Percentiles rank a stretch among this genome's conserved stretches.
These are phyloP conservation scores for Pelagophyceae sp. DNA, from an alignment of 352 stramenopile genomes.

Conservation along the genomic window DNA sequence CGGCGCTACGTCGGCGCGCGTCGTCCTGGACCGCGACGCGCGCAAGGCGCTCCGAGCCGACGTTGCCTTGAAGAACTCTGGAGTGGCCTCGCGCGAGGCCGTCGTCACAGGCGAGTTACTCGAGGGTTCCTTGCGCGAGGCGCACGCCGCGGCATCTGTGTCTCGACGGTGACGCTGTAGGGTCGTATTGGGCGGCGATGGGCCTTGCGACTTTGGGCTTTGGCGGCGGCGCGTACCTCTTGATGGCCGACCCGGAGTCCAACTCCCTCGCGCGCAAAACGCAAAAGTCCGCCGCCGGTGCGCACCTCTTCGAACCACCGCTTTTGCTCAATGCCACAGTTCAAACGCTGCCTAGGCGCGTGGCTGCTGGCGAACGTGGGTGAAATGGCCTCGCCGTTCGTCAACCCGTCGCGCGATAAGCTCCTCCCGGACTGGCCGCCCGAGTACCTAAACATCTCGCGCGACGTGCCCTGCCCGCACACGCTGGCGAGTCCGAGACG, in stretches of 20 bases:
- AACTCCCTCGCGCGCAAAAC: neutral
- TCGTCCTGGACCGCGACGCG: too few species aligned
- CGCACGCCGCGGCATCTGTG: too few species aligned
- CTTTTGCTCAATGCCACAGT: neutral
- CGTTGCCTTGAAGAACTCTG: too few species aligned
- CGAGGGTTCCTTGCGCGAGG: too few species aligned
- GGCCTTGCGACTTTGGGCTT: neutral
- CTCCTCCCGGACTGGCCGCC: slow-evolving; percentile 66
- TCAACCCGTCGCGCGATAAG: slow-evolving; percentile 59
- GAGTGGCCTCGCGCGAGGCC: too few species aligned
- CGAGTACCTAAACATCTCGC: slow-evolving; percentile 49
- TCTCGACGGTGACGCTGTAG: too few species aligned
- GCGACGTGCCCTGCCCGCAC: slow-evolving; percentile 56
- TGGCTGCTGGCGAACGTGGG: slow-evolving; percentile 39
- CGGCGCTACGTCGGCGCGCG: too few species aligned
- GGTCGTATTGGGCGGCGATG: neutral
- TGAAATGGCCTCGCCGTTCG: slow-evolving; percentile 39
- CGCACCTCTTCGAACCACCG: too few species aligned
- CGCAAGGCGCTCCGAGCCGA: too few species aligned
- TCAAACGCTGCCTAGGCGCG: neutral
- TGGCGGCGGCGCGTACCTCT: neutral
- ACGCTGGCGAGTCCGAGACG: too few species aligned
- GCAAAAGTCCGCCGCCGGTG: neutral
- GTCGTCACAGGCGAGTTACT: too few species aligned
- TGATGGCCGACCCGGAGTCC: neutral